Evolutionary conservation across 495 filamentous ascomycete species (phyloP), one percentile per base, ranked within the genome.

Genomic region (Coniosporium apollinis): DNA sequence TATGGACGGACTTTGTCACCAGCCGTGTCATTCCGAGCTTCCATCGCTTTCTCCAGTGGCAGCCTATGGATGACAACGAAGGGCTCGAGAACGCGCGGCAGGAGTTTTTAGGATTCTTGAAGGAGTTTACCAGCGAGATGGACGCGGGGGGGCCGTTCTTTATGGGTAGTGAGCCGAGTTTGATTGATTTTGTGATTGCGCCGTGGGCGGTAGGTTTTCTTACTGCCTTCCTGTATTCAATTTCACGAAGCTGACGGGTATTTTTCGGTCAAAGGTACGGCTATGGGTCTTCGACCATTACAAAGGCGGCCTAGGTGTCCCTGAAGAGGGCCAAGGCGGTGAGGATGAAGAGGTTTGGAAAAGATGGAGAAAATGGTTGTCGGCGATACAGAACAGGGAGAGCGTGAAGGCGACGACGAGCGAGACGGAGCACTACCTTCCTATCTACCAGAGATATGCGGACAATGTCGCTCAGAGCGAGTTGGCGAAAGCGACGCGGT

Each of bases 211-310:
- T 47, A 36, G 13, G 45, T 37, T 13, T 13, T 32, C 17, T 22
- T 28, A 15, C n/a, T 16, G 19, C 13, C 19, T 2, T 28, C 34
- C 6, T 5, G 15, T 26, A n/a, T n/a, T n/a, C n/a, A n/a, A n/a
- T n/a, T n/a, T n/a, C n/a, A n/a, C n/a, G n/a, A n/a, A n/a, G n/a
- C n/a, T n/a, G n/a, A n/a, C n/a, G n/a, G n/a, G n/a, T n/a, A n/a
- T n/a, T n/a, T n/a, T n/a, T 22, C 16, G 21, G 14, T 19, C 34
- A 34, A 1, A 43, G 5, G 61, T 77, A 41, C 60, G 76, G 31
- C 45, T 82, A 35, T 82, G 71, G 58, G 57, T 79, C 21, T 74
- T 82, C 46, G 74, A 82, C 49, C 60, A 78, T 36, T 81, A 72
- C 41, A 82, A 83, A 46, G 73, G 68, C 1, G 76, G 72, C 0